Conservation (phyloP, 1,284 basidiomycete species). For the Anthracocystis setariae region DNA sequence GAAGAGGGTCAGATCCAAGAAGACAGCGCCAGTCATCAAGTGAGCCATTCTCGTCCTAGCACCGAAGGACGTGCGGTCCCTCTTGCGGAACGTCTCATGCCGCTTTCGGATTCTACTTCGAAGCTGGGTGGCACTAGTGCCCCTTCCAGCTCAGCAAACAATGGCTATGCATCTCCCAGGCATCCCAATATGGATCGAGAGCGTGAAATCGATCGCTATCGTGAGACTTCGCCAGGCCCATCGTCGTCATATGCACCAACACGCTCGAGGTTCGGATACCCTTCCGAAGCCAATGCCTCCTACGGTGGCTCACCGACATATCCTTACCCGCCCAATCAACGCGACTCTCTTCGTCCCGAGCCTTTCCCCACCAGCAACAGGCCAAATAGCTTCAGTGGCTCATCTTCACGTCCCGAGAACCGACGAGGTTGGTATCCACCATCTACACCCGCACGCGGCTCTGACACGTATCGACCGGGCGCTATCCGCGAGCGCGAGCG, state of each 20-base stretch:
- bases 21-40: conserved; percentile 27
- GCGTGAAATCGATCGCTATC: conserved; percentile 34
- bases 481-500: conserved; percentile 33
- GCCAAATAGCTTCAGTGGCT: conserved; percentile 14
- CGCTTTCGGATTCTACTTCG: conserved; percentile 21
- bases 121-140: conserved; percentile 11
- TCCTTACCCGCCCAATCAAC: conserved; percentile 26
- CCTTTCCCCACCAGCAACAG: conserved; percentile 21
- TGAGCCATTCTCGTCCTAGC: conserved; percentile 35
- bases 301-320: conserved; percentile 31
- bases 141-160: conserved; percentile 14
- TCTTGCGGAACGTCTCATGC: conserved; percentile 38
- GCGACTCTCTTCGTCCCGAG: conserved; percentile 27
- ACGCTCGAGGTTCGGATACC: conserved; percentile 27
- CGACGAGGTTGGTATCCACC: conserved; percentile 31
- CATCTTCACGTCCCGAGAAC: conserved; percentile 20
- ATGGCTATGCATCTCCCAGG: conserved; percentile 30
- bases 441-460: conserved; percentile 20
- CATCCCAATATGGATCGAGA: conserved; percentile 30
- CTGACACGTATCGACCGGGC: conserved; percentile 44
- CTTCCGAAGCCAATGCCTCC: conserved; percentile 17
- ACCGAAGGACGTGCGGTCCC: conserved; percentile 14
- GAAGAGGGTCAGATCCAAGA: conserved; percentile 53
- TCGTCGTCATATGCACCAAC: conserved; percentile 26
- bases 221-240: conserved; percentile 35